Conservation (phyloP, 345 rosid genomes). For the Hibiscus mutabilis region DNA sequence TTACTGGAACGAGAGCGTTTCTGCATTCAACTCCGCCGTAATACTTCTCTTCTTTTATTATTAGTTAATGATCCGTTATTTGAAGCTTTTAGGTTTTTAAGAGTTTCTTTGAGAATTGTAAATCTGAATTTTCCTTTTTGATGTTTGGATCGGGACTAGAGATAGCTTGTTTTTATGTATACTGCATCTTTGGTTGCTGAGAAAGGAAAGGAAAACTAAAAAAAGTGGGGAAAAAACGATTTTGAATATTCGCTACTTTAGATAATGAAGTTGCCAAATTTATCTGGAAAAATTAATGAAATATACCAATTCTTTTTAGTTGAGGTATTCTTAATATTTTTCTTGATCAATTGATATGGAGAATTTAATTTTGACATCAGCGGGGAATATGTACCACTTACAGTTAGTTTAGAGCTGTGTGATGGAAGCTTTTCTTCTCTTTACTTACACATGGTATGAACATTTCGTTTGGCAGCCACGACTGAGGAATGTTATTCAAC, state of each 20-base stretch:
- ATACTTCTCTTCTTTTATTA: constrained; percentile 2
- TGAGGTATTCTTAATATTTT: background rate
- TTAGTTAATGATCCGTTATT: constrained; percentile 7
- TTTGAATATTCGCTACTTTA: constrained; percentile 2
- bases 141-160: constrained; percentile 11
- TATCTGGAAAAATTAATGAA: too few species aligned
- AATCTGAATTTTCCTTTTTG: background rate
- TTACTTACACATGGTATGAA: too few species aligned
- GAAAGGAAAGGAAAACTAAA: constrained; percentile 6
- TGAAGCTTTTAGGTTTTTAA: background rate
- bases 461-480: too few species aligned
- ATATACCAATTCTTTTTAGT: too few species aligned
- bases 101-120: background rate
- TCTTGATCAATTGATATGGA: constrained; percentile 8
- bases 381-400: background rate
- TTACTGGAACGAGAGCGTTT: constrained; percentile 9
- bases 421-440: too few species aligned
- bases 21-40: background rate
- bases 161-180: constrained; percentile 6
- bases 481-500: too few species aligned
- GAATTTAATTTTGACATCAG: background rate
- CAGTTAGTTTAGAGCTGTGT: background rate
- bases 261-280: background rate
- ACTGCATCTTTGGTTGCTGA: constrained; percentile 18
- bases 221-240: too few species aligned